A percentile compares a stretch with the other conserved stretches of the same genome.
Evolutionary conservation across 495 filamentous ascomycete genomes (phyloP).

Genomic region (Talaromyces adpressus): DNA sequence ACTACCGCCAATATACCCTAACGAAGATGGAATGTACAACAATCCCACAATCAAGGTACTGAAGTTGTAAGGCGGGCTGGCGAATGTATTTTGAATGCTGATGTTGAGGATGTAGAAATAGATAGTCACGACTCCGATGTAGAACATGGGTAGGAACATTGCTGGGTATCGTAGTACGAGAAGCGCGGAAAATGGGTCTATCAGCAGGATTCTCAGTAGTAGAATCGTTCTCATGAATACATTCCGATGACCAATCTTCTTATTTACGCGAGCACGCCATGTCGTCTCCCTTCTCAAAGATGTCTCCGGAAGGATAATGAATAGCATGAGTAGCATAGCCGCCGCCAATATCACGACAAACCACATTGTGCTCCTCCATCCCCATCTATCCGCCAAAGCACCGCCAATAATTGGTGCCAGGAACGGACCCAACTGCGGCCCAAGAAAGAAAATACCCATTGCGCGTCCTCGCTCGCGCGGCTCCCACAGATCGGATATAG

Average conservation of each 20-base stretch:
- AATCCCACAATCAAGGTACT: conserved; percentile 5
- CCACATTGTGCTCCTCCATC: conserved; percentile 11
- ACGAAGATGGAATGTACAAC: conserved; percentile 5
- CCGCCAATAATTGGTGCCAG: conserved; percentile 14
- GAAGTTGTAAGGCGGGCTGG: conserved; percentile 10
- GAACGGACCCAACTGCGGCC: conserved; percentile 7
- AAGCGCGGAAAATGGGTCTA: not conserved
- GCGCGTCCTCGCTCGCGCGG: conserved; percentile 10
- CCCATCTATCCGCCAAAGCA: conserved; percentile 4
- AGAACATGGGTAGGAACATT: conserved; percentile 3
- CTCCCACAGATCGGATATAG: conserved; percentile 10
- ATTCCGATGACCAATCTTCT: conserved; percentile 22
- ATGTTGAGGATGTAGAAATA: conserved; percentile 10
- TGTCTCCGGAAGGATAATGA: conserved; percentile 19
- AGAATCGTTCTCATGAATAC: not conserved
- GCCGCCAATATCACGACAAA: conserved; percentile 2
- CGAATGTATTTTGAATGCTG: conserved; percentile 8
- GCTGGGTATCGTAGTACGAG: conserved; percentile 2
- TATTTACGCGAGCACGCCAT: not conserved
- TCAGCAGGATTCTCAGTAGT: conserved; percentile 28
- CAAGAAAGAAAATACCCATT: conserved; percentile 11
- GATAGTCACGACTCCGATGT: not conserved
- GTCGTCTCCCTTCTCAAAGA: not conserved
- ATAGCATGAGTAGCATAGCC: conserved; percentile 2
- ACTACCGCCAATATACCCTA: conserved; percentile 9